These are phyloP conservation scores for Aspergillus clavatus DNA, from an alignment of 2,329 filamentous ascomycete genomes.

Conservation along the genomic window DNA sequence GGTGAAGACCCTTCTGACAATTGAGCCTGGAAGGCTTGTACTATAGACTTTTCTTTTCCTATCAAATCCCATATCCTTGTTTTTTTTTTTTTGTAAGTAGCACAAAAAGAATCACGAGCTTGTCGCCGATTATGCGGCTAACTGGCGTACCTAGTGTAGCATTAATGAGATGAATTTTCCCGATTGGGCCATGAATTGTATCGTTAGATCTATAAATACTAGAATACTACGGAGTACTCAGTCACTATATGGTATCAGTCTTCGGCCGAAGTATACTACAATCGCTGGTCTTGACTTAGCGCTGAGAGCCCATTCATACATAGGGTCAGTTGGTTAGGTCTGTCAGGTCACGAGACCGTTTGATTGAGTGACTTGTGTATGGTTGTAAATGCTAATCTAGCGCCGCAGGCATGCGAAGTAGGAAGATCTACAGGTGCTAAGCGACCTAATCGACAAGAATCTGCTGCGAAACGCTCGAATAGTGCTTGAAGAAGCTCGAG, in stretches of 20 bases:
- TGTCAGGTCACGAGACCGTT: no score
- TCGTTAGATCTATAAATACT: no score
- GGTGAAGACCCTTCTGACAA: slow-evolving; percentile 77
- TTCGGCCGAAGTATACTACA: no score
- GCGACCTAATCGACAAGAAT: slow-evolving; percentile 70
- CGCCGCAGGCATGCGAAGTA: not conserved
- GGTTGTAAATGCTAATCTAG: not conserved
- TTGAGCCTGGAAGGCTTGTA: slow-evolving; percentile 71
- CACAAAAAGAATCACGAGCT: not conserved
- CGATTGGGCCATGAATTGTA: not conserved
- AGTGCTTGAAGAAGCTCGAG: slow-evolving; percentile 78
- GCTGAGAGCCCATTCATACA: no score
- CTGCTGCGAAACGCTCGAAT: slow-evolving; percentile 73
- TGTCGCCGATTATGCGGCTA: not conserved
- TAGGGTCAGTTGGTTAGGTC: no score
- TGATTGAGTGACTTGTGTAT: not conserved
- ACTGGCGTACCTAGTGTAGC: not conserved
- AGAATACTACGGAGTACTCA: no score
- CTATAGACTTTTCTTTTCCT: slow-evolving; percentile 38
- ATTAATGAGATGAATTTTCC: not conserved
- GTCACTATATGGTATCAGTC: no score
- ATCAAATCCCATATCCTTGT: not conserved
- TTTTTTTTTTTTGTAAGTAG: not conserved
- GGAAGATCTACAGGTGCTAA: not conserved
- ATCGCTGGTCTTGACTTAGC: no score